Evolutionary conservation across 495 filamentous ascomycete species (phyloP), one percentile per base, ranked within the genome.

Genomic region (Tuber magnatum): DNA sequence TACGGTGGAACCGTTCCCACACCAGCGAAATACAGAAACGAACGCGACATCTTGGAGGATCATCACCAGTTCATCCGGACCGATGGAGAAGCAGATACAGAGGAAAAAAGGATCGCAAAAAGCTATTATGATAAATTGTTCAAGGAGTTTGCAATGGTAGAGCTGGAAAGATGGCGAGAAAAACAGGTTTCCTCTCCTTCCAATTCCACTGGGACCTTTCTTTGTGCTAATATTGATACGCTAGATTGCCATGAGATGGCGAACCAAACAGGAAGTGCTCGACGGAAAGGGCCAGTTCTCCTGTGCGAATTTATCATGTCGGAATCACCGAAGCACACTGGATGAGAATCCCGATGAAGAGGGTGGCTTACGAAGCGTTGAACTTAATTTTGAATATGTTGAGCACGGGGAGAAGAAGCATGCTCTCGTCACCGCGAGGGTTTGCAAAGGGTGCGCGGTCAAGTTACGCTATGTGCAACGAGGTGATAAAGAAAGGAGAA

Each of bases 191-290:
- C 72, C n/a, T 44, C 32, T 41, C 44, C 6, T 39, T 38, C 10
- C 20, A 24, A 61, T 72, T 51, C 40, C 9, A 20, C 39, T 38
- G 39, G 0, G 1, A 35, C 20, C 9, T 40, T 24, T 42, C n/a
- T 5, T 41, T 22, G 32, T 3, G 61, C 77, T 79, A 32, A 79
- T 71, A 44, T 4, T 65, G 24, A 40, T 68, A 35, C 41, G 71
- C 41, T 76, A 79, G 81, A 78, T 83, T 38, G 82, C 82, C 7
- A 82, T 83, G 82, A 74, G 82, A 12, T 83, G 82, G 82, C 61
- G 82, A 32, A 83, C 82, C 5, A 76, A 80, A 68, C 77, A 83
- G 20, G 82, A 83, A 72, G 82, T 83, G 6, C 75, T 82, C n/a
- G 56, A 70, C 16, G 82, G 82, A 10, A 83, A 83, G 71, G 82